Conservation (phyloP, 371 early-diverging fungal species). For the Dichotomocladium elegans region DNA sequence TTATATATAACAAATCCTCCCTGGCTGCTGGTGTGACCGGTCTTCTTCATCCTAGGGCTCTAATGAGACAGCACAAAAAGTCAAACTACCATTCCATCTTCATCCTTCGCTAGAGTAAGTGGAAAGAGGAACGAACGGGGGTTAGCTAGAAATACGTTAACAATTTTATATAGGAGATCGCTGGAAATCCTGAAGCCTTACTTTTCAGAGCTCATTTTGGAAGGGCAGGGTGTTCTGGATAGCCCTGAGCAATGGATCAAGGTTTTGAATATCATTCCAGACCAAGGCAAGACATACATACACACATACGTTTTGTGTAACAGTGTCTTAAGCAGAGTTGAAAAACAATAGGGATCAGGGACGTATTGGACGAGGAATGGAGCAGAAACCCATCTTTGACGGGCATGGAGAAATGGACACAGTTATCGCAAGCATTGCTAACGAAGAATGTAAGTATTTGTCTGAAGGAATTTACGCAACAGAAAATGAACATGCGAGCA, state of each 20-base stretch:
- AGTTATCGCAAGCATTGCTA: slow-evolving; percentile 29
- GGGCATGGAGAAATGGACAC: slow-evolving; percentile 60
- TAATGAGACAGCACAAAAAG: slow-evolving; percentile 66
- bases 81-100: slow-evolving; percentile 51
- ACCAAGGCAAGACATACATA: slow-evolving; percentile 54
- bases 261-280: slow-evolving; percentile 70
- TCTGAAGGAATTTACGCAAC: too few relatives aligned
- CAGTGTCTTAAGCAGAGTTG: neutral
- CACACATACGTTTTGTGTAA: neutral
- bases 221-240: slow-evolving; percentile 69
- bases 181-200: slow-evolving; percentile 55
- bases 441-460: too few relatives aligned
- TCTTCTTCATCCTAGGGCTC: slow-evolving; percentile 71
- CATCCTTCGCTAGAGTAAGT: slow-evolving; percentile 66
- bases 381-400: slow-evolving; percentile 30
- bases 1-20: neutral
- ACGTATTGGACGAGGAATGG: slow-evolving; percentile 50
- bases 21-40: too few relatives aligned
- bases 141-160: neutral
- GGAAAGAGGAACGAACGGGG: neutral
- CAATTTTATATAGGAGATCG: slow-evolving; percentile 62
- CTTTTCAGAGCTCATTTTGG: slow-evolving; percentile 65
- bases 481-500: too few relatives aligned
- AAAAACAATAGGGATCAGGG: slow-evolving; percentile 27
- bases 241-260: slow-evolving; percentile 65